Conservation (phyloP, 805 yeast species). For the Kluyveromyces starmeri region DNA sequence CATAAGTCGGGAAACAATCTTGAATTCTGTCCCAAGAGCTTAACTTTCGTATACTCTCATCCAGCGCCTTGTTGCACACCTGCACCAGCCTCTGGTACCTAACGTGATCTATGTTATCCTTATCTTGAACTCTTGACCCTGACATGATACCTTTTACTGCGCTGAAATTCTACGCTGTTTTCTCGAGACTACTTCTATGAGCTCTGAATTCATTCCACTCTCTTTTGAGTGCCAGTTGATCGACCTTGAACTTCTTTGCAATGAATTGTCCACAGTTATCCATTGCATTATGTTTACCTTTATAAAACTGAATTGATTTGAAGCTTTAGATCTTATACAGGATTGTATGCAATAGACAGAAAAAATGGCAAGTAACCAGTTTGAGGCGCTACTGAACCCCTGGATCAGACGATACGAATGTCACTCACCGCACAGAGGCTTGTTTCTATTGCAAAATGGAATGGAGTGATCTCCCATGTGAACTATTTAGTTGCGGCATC, state of each 20-base stretch:
- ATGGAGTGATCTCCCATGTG: slow-evolving; percentile 43
- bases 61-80: slow-evolving; percentile 45
- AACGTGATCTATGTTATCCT: slow-evolving; percentile 19
- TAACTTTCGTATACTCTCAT: slow-evolving; percentile 40
- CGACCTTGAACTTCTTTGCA: no score
- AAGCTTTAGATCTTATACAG: no score
- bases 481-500: slow-evolving; percentile 83
- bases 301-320: no score
- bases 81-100: slow-evolving; percentile 42
- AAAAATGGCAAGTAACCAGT: neutral
- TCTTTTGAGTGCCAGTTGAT: no score
- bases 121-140: neutral
- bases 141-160: no score
- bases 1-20: slow-evolving; percentile 46
- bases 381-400: no score
- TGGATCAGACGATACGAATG: neutral
- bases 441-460: slow-evolving; percentile 26
- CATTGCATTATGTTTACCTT: no score
- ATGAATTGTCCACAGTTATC: no score
- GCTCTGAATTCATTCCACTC: no score
- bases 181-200: no score
- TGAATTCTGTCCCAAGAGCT: slow-evolving; percentile 42
- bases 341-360: slow-evolving; percentile 1
- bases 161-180: no score
- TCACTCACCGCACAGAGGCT: slow-evolving; percentile 23